phyloP scores from a whole-genome alignment of 148 eudicot genomes.

The Arctostaphylos glauca region DNA sequence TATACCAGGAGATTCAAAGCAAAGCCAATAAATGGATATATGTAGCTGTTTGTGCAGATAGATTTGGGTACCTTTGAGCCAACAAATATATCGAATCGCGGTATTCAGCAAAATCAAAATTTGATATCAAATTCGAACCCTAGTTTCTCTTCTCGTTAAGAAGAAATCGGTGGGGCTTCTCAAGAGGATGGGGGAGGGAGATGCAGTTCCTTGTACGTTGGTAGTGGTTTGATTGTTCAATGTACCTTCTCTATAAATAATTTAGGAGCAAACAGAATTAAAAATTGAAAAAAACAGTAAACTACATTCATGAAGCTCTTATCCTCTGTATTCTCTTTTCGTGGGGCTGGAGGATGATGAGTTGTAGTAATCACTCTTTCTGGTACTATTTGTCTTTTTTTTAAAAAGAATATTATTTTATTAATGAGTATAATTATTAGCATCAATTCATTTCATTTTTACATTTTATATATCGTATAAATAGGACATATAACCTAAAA shows the following conservation, averaged over 20 bases:
- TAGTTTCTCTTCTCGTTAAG: background rate
- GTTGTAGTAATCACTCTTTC: too few relatives aligned
- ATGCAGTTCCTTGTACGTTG: slow-evolving; percentile 11
- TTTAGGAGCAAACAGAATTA: slow-evolving; percentile 1
- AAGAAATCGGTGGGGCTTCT: background rate
- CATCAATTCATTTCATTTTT: too few relatives aligned
- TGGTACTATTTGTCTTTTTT: too few relatives aligned
- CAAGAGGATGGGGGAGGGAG: background rate
- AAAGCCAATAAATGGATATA: background rate
- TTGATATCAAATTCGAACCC: background rate
- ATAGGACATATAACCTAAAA: too few relatives aligned
- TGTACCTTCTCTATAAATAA: background rate
- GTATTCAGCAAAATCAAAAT: background rate
- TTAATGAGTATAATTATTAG: too few relatives aligned
- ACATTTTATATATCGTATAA: too few relatives aligned
- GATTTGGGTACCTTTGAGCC: slow-evolving; percentile 1
- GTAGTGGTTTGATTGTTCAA: background rate
- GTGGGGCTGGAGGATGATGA: too few relatives aligned
- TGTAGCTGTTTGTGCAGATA: background rate
- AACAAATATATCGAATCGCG: background rate
- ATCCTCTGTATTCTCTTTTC: background rate
- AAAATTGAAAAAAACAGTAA: background rate
- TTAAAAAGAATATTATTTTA: too few relatives aligned
- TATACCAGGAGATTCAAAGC: slow-evolving; percentile 6
- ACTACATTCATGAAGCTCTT: background rate